Conservation (phyloP, 2,329 filamentous ascomycete species). For the Pestalotiopsis sp. region DNA sequence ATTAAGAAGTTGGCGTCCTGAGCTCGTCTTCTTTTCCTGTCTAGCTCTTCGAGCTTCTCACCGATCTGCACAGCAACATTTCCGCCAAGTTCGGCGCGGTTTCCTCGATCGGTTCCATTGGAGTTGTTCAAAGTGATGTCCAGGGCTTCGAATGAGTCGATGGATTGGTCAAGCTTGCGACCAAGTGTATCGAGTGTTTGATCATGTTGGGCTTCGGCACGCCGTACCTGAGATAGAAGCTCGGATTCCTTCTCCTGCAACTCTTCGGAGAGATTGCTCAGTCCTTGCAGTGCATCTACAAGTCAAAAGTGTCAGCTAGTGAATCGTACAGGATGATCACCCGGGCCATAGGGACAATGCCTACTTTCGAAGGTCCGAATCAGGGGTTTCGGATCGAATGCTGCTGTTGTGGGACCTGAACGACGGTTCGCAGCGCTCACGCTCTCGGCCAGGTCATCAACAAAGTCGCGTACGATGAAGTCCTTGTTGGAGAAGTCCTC, state of each 20-base stretch:
- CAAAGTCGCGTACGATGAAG: conserved; percentile 97
- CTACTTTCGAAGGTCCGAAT: conserved; percentile 90
- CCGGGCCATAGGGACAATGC: conserved; percentile 17
- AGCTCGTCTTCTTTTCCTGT: conserved; percentile 86
- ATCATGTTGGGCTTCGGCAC: conserved; percentile 90
- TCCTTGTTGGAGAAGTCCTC: conserved; percentile 89
- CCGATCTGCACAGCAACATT: conserved; percentile 95
- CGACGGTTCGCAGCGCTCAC: conserved; percentile 80
- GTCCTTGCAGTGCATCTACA: conserved; percentile 67
- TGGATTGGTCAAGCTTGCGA: conserved; percentile 87
- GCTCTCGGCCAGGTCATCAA: conserved; percentile 87
- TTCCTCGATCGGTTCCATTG: conserved; percentile 45
- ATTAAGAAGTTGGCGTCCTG: conserved; percentile 94
- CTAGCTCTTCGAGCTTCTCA: conserved; percentile 89
- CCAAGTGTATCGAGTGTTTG: conserved; percentile 87
- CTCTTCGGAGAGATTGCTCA: conserved; percentile 76
- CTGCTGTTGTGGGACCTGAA: conserved; percentile 66
- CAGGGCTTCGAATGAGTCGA: conserved; percentile 87
- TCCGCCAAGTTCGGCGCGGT: conserved; percentile 65
- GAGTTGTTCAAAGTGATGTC: conserved; percentile 79
- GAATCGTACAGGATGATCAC: background rate
- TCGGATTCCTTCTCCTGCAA: conserved; percentile 91
- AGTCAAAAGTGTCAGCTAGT: background rate
- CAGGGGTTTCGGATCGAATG: conserved; percentile 93
- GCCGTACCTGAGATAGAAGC: conserved; percentile 83